Conservation (phyloP, 306 rosid species). For the Arachis hypogaea region DNA sequence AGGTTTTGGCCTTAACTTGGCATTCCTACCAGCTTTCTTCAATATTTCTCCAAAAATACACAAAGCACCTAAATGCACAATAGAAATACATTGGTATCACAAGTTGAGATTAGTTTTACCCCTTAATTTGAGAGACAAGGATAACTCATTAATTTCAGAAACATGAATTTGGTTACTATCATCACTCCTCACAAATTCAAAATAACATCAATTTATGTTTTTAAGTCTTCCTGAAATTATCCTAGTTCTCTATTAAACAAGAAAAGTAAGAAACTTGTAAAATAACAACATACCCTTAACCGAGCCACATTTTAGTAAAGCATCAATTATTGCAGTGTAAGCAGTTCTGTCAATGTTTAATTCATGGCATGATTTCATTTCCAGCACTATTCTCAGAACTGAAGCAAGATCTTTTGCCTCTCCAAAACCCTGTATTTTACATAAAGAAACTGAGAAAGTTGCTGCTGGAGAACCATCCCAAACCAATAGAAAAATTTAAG, state of each 20-base stretch:
- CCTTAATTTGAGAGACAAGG: conserved; percentile 19
- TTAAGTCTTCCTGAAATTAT: conserved; percentile 7
- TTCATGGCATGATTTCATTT: conserved; percentile 66
- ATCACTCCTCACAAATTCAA: conserved; percentile 3
- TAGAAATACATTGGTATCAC: background rate
- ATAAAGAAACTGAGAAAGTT: conserved; percentile 34
- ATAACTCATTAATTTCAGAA: conserved; percentile 24
- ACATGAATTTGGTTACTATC: conserved; percentile 13
- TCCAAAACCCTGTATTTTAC: conserved; percentile 68
- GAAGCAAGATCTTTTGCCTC: conserved; percentile 61
- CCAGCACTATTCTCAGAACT: conserved; percentile 64
- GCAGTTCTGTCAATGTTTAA: conserved; percentile 75
- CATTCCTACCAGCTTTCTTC: conserved; percentile 64
- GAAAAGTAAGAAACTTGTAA: conserved; percentile 8
- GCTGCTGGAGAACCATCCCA: conserved; percentile 21
- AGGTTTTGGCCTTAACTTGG: conserved; percentile 77
- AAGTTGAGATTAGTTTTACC: conserved; percentile 19
- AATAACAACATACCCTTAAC: conserved; percentile 60
- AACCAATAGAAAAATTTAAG: conserved; percentile 4
- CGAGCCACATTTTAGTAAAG: conserved; percentile 73
- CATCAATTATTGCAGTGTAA: conserved; percentile 75
- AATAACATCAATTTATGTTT: conserved; percentile 18
- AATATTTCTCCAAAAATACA: conserved; percentile 82
- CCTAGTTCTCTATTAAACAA: background rate
- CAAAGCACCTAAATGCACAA: conserved; percentile 60